Conservation (phyloP, 805 yeast genomes). For the Barnettozyma salicaria region DNA sequence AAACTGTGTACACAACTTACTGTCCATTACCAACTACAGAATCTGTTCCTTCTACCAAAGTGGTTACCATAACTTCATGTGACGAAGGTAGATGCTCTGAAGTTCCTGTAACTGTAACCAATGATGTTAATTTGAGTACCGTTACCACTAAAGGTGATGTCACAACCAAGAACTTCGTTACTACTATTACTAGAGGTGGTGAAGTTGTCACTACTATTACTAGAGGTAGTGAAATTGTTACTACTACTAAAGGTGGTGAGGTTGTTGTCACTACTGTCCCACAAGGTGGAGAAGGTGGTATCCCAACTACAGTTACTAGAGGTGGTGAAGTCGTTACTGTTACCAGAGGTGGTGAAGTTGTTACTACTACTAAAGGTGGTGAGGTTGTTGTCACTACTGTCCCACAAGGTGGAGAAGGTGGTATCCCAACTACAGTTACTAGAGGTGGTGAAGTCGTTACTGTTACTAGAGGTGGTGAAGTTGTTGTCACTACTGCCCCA, state of each 20-base stretch:
- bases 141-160: background rate
- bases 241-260: too few relatives aligned
- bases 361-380: background rate
- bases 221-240: background rate
- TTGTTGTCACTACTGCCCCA: too few relatives aligned
- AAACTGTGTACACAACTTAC: constrained; percentile 29
- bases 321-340: too few relatives aligned
- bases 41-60: background rate
- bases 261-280: too few relatives aligned
- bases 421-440: too few relatives aligned
- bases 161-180: background rate
- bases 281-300: too few relatives aligned
- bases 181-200: background rate
- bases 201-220: background rate
- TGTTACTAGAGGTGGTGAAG: too few relatives aligned
- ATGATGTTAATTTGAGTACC: constrained; percentile 1
- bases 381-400: too few relatives aligned
- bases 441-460: too few relatives aligned
- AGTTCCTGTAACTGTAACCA: constrained; percentile 5
- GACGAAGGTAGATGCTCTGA: constrained; percentile 1
- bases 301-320: too few relatives aligned
- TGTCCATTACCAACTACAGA: constrained; percentile 26
- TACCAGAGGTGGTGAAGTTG: background rate
- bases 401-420: too few relatives aligned
- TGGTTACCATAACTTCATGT: constrained; percentile 1